Conservation (phyloP, 441 rosid genomes). For the Metrosideros polymorpha region DNA sequence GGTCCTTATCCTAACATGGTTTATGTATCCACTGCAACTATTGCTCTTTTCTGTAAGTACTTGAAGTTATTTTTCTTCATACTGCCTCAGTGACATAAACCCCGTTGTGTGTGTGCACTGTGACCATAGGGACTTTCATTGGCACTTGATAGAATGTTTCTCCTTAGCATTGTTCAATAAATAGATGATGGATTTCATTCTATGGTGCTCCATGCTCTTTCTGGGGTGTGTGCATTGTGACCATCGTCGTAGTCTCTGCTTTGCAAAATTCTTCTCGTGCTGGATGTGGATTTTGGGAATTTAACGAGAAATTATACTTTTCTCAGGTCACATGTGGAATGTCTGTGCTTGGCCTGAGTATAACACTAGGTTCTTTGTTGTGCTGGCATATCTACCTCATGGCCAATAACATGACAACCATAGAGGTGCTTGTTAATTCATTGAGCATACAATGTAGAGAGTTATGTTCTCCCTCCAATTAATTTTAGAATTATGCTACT, state of each 20-base stretch:
- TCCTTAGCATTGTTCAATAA: not conserved
- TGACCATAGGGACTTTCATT: not conserved
- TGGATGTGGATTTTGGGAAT: not conserved
- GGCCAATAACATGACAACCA: constrained; percentile 45
- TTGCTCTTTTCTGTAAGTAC: not conserved
- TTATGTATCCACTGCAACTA: not conserved
- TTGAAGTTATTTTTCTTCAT: not conserved
- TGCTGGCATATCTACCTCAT: constrained; percentile 50
- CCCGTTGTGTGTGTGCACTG: not conserved
- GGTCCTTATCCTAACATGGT: not conserved
- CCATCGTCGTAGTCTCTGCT: not conserved
- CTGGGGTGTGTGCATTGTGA: not conserved
- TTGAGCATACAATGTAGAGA: not conserved
- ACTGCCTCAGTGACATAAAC: not conserved
- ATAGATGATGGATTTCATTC: not conserved
- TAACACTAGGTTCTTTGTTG: constrained; percentile 33
- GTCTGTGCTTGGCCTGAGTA: constrained; percentile 22
- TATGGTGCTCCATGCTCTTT: not conserved
- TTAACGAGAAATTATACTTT: not conserved
- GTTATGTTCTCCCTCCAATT: not conserved
- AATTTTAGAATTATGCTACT: not conserved
- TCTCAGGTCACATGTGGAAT: constrained; percentile 27
- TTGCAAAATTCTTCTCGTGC: not conserved
- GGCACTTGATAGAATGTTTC: not conserved
- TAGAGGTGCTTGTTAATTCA: constrained; percentile 29